Evolutionary conservation across 2,329 filamentous ascomycete genomes (phyloP), one percentile per base, ranked within the genome.

Genomic region (Ophiostoma himal-ulmi): DNA sequence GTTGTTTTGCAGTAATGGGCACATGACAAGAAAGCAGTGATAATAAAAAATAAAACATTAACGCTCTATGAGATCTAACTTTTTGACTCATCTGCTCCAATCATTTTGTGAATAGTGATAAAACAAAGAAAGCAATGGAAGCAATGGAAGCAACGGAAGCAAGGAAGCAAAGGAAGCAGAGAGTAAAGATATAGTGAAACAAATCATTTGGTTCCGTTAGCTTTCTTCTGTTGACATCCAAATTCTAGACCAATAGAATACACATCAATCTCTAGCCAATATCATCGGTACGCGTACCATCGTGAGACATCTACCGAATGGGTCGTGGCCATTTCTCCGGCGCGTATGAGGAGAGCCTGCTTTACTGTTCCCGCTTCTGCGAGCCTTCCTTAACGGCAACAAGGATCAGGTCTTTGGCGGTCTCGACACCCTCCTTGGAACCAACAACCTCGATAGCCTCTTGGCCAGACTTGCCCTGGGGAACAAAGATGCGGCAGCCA

Each of bases 391-490:
- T 84, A 13, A 98, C 91, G 73, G 93, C 91, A 72, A 92, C 89
- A 73, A 99, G 82, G 73, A 99, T 97, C 78, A 96, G 84, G 72
- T 96, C 89, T 82, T 91, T 93, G 68, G 95, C 95, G 79, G 91
- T 86, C 80, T 97, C 92, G 52, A 96, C 88, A 14, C 92, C 93
- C 20, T 93, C 91, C 77, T 86, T 87, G 70, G 85, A 86, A 54
- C 95, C 95, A 48, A 90, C 84, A 76, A 99, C 91, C 82, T 97
- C 93, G 78, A 99, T 97, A 4, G 94, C 92, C 80, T 97, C 94
- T 67, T 86, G 85, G 73, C 82, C 69, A 7, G 70, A 41, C 30
- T 60, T 70, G 65, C 72, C 83, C 79, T 96, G 91, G 30, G 95
- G 95, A 57, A 99, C 94, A 74, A 94, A 93, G 78, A 99, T 96